phyloP scores from a whole-genome alignment of 495 filamentous ascomycete genomes.

The Darksidea phi region DNA sequence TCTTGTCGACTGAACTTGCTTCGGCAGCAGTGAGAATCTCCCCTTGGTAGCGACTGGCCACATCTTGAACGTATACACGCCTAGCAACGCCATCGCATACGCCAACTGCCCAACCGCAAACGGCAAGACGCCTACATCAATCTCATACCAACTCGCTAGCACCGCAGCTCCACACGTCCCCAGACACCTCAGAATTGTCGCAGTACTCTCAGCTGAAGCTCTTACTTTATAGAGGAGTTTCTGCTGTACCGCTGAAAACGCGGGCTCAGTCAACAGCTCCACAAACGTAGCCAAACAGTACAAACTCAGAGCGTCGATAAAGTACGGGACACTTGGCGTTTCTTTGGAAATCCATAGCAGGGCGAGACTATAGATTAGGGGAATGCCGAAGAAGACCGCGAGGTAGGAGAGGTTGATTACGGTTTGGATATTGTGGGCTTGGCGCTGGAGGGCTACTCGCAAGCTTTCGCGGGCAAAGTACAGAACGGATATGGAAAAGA shows the following conservation, averaged over 20 bases:
- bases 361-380: conserved; percentile 60
- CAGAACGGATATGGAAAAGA: conserved; percentile 81
- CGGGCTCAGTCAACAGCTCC: conserved; percentile 80
- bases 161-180: conserved; percentile 65
- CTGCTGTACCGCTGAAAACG: conserved; percentile 79
- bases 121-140: conserved; percentile 71
- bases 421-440: conserved; percentile 55
- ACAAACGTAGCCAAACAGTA: conserved; percentile 74
- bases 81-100: conserved; percentile 66
- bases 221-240: conserved; percentile 75
- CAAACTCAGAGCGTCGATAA: conserved; percentile 60
- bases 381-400: conserved; percentile 65
- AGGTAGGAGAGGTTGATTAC: conserved; percentile 87
- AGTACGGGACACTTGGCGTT: conserved; percentile 60
- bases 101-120: conserved; percentile 86
- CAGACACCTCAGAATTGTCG: conserved; percentile 73
- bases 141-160: conserved; percentile 51
- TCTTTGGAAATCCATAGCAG: conserved; percentile 63
- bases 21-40: conserved; percentile 43
- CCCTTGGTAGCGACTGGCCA: conserved; percentile 26
- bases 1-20: conserved; percentile 25
- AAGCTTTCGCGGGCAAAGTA: conserved; percentile 91
- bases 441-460: conserved; percentile 79
- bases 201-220: conserved; percentile 73
- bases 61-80: conserved; percentile 56